Evolutionary conservation across 257 asterid genomes (phyloP), one percentile per base, ranked within the genome.

Genomic region (Nicotiana sylvestris): DNA sequence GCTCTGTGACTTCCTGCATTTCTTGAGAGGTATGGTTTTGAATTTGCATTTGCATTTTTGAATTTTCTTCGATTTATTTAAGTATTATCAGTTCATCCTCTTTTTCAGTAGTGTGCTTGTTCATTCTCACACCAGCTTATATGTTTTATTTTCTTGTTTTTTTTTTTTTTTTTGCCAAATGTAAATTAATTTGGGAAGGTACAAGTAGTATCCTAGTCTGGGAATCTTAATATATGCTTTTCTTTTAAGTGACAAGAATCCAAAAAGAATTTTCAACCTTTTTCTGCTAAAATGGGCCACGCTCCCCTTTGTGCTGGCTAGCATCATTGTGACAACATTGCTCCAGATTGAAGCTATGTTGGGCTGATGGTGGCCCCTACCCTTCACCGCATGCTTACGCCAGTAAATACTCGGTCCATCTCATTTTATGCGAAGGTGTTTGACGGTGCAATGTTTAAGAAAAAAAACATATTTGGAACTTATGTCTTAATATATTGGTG

Each of bases 341-440:
- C 64, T 76, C 80, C 80, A 76, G 46, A 64, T 76, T 76, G 80
- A 49, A 76, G 80, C 53, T 51, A 51, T 27, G 64, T 76, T 76
- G 16, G 9, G 77, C 32, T 21, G 61, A 13, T 51, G 80, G 46
- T 49, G 80, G 80, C 27, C 80, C 80, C 53, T 35, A 49, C 39
- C 62, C 58, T 21, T 39, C 56, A 68, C 30, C 13, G 27, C 11
- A 60, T 60, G 66, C 13, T 60, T 60, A n/a, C 12, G 66, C 25
- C 9, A 6, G 0, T n/a, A 18, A 2, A 2, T 39, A 9, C 2
- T 68, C 1, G 43, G 6, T 39, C 0, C 0, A 4, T 72, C 15
- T 46, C 15, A 25, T 21, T 46, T 72, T 46, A 72, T 72, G 1
- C 3, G 4, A 43, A 0, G 3, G 0, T 12, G 79, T 46, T 70